Evolutionary conservation across 345 rosid species (phyloP).

Genomic region (Nasturtium officinale): DNA sequence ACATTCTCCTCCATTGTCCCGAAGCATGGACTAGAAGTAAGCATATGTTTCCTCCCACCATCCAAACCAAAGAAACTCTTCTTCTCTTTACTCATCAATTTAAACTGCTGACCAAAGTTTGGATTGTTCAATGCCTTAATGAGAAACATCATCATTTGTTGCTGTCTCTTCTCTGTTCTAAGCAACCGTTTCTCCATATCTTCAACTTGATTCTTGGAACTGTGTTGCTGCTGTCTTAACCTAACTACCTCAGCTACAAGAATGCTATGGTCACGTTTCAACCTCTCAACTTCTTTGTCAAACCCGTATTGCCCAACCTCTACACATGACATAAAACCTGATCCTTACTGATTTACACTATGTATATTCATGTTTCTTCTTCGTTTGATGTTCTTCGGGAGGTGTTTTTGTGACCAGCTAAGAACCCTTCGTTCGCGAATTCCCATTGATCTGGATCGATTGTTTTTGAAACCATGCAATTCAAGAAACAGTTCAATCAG

Average conservation of each 20-base stretch:
- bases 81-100: slow-evolving; percentile 47
- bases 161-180: slow-evolving; percentile 67
- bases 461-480: slow-evolving; percentile 79
- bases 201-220: slow-evolving; percentile 50
- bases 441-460: slow-evolving; percentile 93
- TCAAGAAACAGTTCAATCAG: neutral
- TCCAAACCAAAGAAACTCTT: slow-evolving; percentile 46
- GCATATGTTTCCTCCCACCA: slow-evolving; percentile 62
- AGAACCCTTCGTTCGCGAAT: slow-evolving; percentile 86
- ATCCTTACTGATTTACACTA: slow-evolving; percentile 48
- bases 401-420: slow-evolving; percentile 85
- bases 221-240: slow-evolving; percentile 75
- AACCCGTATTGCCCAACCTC: slow-evolving; percentile 74
- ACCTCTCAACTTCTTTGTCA: slow-evolving; percentile 62
- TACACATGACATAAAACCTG: slow-evolving; percentile 48
- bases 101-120: slow-evolving; percentile 52
- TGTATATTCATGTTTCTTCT: slow-evolving; percentile 50
- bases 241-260: slow-evolving; percentile 60
- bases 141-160: slow-evolving; percentile 73
- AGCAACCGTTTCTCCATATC: slow-evolving; percentile 60
- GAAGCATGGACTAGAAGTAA: slow-evolving; percentile 52
- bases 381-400: slow-evolving; percentile 77
- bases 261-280: slow-evolving; percentile 60
- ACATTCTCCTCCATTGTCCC: slow-evolving; percentile 50
- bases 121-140: slow-evolving; percentile 70